Percentiles rank a stretch among this genome's conserved stretches.
Conservation (phyloP, 495 filamentous ascomycete genomes). For the Geoglossum glabrum region DNA sequence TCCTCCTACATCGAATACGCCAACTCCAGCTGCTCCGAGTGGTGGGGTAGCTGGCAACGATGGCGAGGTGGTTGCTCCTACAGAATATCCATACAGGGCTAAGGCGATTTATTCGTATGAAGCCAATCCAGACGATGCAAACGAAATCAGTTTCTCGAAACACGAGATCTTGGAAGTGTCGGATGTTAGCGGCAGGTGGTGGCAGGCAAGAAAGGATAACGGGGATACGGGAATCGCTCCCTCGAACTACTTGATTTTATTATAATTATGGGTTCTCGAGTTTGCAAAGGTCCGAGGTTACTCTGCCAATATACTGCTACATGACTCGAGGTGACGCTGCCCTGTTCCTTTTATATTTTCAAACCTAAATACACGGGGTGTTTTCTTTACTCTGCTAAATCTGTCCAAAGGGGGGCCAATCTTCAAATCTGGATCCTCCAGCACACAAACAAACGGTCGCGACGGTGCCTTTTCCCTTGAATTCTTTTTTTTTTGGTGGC, state of each 20-base stretch:
- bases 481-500: background rate
- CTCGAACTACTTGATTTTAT: slow-evolving; percentile 90
- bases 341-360: background rate
- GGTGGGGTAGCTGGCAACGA: background rate
- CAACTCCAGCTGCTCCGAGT: background rate
- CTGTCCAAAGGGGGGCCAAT: background rate
- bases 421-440: background rate
- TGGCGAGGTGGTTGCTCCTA: slow-evolving; percentile 51
- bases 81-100: slow-evolving; percentile 89
- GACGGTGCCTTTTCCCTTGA: too few relatives aligned
- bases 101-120: slow-evolving; percentile 99
- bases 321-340: background rate
- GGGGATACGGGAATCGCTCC: slow-evolving; percentile 95
- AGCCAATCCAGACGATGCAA: slow-evolving; percentile 92
- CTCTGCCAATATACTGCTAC: background rate
- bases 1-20: background rate
- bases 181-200: slow-evolving; percentile 94
- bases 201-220: slow-evolving; percentile 89
- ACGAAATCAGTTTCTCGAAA: slow-evolving; percentile 93
- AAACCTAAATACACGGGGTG: background rate
- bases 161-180: slow-evolving; percentile 94
- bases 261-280: slow-evolving; percentile 32
- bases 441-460: background rate
- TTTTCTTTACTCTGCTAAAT: background rate
- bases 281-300: background rate